A percentile compares a stretch with the other conserved stretches of the same genome.
phyloP scores from a whole-genome alignment of 352 stramenopile genomes.

The Phytophthora pini region DNA sequence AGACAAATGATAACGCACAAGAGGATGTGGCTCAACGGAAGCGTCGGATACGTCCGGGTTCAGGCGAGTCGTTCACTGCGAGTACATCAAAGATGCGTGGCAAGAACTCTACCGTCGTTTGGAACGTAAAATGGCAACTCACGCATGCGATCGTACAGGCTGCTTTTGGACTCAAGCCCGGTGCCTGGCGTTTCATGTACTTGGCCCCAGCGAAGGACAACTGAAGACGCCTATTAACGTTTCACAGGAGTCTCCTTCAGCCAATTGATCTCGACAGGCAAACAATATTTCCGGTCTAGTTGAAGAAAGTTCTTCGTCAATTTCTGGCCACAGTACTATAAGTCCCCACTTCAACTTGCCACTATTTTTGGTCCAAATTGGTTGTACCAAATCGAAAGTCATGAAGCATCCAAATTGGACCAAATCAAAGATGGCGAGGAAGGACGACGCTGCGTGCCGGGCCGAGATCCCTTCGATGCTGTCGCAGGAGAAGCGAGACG shows the following conservation, averaged over 20 bases:
- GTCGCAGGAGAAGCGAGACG: conserved; percentile 29
- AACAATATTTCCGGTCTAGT: too few species aligned
- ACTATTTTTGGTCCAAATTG: background rate
- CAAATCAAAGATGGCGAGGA: conserved; percentile 19
- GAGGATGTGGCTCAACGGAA: too few species aligned
- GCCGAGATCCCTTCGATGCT: conserved; percentile 64
- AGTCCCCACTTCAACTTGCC: background rate
- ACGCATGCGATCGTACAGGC: background rate
- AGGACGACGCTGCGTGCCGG: conserved; percentile 46
- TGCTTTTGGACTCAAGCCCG: background rate
- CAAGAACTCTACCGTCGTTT: too few species aligned
- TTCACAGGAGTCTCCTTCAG: too few species aligned
- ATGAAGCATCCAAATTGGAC: conserved; percentile 4
- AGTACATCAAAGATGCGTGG: too few species aligned
- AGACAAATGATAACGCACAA: conserved; percentile 7
- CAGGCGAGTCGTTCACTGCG: too few species aligned
- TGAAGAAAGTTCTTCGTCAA: too few species aligned
- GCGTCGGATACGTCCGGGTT: too few species aligned
- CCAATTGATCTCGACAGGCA: too few species aligned
- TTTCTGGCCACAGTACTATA: background rate
- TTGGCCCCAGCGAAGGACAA: too few species aligned
- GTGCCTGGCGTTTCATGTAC: too few species aligned
- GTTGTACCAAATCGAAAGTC: conserved; percentile 3
- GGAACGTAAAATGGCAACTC: background rate
- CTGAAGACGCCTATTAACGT: too few species aligned